Evolutionary conservation across 139 green algal genomes (phyloP).

Genomic region (Closterium sp.): DNA sequence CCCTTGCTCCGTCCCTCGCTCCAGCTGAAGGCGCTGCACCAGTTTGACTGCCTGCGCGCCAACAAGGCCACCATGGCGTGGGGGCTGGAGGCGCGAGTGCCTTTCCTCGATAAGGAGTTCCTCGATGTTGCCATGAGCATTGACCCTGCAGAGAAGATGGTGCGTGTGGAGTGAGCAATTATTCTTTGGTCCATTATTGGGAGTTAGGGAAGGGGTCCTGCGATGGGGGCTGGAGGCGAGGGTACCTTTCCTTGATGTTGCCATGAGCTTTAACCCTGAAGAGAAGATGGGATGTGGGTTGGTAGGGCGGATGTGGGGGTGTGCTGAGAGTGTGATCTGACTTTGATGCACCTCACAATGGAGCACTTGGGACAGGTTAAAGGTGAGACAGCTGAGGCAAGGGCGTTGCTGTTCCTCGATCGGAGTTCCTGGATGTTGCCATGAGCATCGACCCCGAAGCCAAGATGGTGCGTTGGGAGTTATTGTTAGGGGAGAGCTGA

Average conservation of each 20-base stretch:
- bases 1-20: too few species aligned
- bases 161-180: neutral
- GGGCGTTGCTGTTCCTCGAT: conserved; percentile 91
- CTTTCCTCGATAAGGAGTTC: conserved; percentile 93
- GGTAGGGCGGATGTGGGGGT: too few species aligned
- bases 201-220: conserved; percentile 93
- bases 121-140: conserved; percentile 86
- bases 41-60: conserved; percentile 89
- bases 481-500: too few species aligned
- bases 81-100: conserved; percentile 88
- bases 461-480: conserved; percentile 45
- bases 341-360: too few species aligned
- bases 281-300: too few species aligned
- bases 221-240: conserved; percentile 83
- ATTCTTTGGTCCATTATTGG: conserved; percentile 70
- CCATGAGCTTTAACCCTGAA: conserved; percentile 14
- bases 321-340: too few species aligned
- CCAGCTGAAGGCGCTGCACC: conserved; percentile 83
- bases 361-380: conserved; percentile 83
- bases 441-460: conserved; percentile 82
- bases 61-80: conserved; percentile 93
- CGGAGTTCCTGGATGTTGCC: conserved; percentile 77
- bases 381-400: conserved; percentile 60
- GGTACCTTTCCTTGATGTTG: conserved; percentile 89
- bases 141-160: conserved; percentile 74